These are phyloP conservation scores for Cerioporus squamosus DNA, from an alignment of 1,284 basidiomycete genomes.

Conservation along the genomic window DNA sequence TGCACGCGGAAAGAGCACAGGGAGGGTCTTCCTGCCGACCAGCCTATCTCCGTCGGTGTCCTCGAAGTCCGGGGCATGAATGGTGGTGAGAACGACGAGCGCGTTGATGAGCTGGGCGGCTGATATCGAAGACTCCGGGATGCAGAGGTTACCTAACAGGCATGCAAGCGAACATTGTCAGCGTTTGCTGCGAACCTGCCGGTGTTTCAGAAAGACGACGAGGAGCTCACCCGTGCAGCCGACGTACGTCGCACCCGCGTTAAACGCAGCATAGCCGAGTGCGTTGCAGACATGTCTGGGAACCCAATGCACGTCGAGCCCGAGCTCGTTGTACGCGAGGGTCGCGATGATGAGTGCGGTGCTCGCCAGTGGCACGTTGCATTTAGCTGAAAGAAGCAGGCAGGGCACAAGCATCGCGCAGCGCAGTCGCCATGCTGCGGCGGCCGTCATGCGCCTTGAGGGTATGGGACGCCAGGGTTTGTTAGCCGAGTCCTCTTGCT, in stretches of 20 bases:
- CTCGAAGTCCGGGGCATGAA: slow-evolving; percentile 47
- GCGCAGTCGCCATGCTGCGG: slow-evolving; percentile 37
- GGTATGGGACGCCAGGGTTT: slow-evolving; percentile 51
- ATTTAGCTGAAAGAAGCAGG: slow-evolving; percentile 31
- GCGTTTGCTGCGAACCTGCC: neutral
- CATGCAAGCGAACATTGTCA: neutral
- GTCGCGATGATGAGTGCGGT: slow-evolving; percentile 35
- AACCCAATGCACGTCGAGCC: slow-evolving; percentile 38
- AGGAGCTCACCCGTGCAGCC: slow-evolving; percentile 16
- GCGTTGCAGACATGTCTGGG: slow-evolving; percentile 42
- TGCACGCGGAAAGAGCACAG: slow-evolving; percentile 37
- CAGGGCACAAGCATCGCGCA: slow-evolving; percentile 41
- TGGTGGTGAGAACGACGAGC: slow-evolving; percentile 40
- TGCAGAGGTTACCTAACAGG: slow-evolving; percentile 2
- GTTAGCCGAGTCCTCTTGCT: slow-evolving; percentile 47
- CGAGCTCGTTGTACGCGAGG: slow-evolving; percentile 42
- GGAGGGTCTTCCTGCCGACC: slow-evolving; percentile 41
- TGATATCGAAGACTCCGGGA: slow-evolving; percentile 20
- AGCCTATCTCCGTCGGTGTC: slow-evolving; percentile 42
- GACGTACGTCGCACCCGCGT: slow-evolving; percentile 26
- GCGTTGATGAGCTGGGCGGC: slow-evolving; percentile 32
- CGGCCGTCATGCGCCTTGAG: slow-evolving; percentile 43
- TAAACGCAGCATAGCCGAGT: slow-evolving; percentile 34
- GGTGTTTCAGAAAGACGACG: neutral
- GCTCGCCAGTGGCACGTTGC: slow-evolving; percentile 22